These are phyloP conservation scores for Plicaturopsis crispa DNA, from an alignment of 768 basidiomycete species.

Conservation along the genomic window DNA sequence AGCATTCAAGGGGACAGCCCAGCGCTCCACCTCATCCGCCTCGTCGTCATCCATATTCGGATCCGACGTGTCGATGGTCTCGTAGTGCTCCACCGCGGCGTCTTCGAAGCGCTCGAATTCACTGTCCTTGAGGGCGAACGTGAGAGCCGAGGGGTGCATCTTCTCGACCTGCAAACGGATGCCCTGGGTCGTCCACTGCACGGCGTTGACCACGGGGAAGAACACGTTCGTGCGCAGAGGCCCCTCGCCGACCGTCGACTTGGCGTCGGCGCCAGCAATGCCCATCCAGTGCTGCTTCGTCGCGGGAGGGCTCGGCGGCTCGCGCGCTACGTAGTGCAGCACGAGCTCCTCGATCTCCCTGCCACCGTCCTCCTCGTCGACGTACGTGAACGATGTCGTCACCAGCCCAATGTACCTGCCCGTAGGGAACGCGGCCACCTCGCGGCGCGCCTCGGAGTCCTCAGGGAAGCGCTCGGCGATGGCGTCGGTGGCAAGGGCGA, in stretches of 20 bases:
- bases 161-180: constrained; percentile 11
- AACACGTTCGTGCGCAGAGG: constrained; percentile 12
- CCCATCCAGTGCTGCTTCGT: neutral
- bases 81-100: constrained; percentile 4
- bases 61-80: neutral
- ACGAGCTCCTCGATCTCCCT: constrained; percentile 12
- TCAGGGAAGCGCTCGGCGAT: constrained; percentile 4
- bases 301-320: constrained; percentile 7
- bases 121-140: constrained; percentile 15
- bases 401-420: constrained; percentile 18
- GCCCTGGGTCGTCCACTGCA: constrained; percentile 18
- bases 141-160: constrained; percentile 12
- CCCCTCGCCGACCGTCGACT: neutral
- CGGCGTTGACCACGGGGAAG: constrained; percentile 14
- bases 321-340: constrained; percentile 12
- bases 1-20: constrained; percentile 8
- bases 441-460: constrained; percentile 1
- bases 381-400: constrained; percentile 6
- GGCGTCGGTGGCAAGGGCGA: constrained; percentile 11
- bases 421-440: constrained; percentile 5
- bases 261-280: neutral
- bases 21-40: constrained; percentile 2
- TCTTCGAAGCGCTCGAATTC: constrained; percentile 15
- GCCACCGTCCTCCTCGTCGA: constrained; percentile 5
- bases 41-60: constrained; percentile 3